phyloP scores from a whole-genome alignment of 179 eudicot genomes.

The Carnegiea gigantea region DNA sequence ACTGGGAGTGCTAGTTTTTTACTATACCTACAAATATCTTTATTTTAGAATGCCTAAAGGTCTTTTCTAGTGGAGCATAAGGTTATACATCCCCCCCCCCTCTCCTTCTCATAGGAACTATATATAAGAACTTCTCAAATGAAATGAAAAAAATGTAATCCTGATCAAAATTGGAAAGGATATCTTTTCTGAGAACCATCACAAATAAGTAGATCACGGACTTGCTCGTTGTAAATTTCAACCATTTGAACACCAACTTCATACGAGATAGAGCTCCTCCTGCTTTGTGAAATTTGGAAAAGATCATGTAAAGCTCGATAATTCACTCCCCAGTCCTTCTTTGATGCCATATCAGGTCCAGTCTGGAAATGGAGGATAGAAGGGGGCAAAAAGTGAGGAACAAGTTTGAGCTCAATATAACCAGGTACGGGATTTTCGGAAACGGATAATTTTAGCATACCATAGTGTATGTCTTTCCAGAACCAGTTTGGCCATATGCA shows the following conservation, averaged over 20 bases:
- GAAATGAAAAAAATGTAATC: not conserved
- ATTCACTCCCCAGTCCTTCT: constrained; percentile 91
- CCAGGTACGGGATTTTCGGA: not conserved
- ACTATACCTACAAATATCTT: not conserved
- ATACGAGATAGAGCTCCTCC: constrained; percentile 67
- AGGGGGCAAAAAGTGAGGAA: constrained; percentile 17
- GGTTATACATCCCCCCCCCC: not conserved
- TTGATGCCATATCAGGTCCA: constrained; percentile 75
- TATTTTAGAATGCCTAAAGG: not conserved
- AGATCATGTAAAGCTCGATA: constrained; percentile 91
- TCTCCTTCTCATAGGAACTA: too few species aligned
- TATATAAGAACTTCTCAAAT: not conserved
- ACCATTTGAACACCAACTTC: constrained; percentile 96
- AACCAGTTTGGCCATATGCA: constrained; percentile 98
- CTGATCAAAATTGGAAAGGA: constrained; percentile 46
- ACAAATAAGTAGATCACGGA: constrained; percentile 76
- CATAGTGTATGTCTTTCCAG: constrained; percentile 98
- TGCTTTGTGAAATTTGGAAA: constrained; percentile 73
- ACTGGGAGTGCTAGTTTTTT: not conserved
- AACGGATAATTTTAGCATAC: constrained; percentile 32
- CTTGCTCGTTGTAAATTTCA: constrained; percentile 96
- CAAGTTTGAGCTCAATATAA: not conserved
- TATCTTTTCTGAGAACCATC: constrained; percentile 82
- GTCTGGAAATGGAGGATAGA: constrained; percentile 36
- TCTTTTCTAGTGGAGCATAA: not conserved